Percentiles rank a stretch among this genome's conserved stretches.
These are phyloP conservation scores for Mortierella sp. DNA, from an alignment of 371 early-diverging fungal species.

Conservation along the genomic window DNA sequence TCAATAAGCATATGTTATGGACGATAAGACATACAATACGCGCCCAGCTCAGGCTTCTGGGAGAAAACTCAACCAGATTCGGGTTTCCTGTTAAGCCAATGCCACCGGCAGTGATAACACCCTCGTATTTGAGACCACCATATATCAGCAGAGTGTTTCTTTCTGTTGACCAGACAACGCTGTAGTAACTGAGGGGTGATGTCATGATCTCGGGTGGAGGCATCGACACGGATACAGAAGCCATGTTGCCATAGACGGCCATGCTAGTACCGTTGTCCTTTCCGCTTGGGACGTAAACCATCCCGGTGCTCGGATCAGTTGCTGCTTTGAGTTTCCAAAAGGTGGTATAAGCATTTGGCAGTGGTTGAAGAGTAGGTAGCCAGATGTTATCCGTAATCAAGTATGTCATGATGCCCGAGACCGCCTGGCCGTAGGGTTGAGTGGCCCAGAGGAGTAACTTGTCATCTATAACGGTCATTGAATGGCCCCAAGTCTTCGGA, in stretches of 20 bases:
- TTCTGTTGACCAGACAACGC: neutral
- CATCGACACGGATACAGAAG: no score
- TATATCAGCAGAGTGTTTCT: slow-evolving; percentile 1
- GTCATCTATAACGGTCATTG: neutral
- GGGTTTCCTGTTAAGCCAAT: neutral
- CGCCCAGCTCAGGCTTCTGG: neutral
- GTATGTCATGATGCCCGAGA: neutral
- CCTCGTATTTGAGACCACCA: neutral
- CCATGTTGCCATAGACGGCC: neutral
- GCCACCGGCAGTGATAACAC: neutral
- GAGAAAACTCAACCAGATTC: slow-evolving; percentile 2
- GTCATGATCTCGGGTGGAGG: no score
- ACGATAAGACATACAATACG: neutral
- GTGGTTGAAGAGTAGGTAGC: no score
- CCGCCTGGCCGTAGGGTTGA: no score
- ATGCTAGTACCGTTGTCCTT: neutral
- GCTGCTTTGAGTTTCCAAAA: neutral
- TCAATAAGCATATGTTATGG: neutral
- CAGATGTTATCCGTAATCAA: neutral
- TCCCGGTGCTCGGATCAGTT: neutral
- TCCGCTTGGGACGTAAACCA: slow-evolving; percentile 2
- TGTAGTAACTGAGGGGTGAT: neutral
- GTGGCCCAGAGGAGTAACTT: neutral
- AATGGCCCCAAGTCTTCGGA: neutral
- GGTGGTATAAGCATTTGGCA: neutral